Evolutionary conservation across 1,284 basidiomycete genomes (phyloP).

Genomic region (Ceratobasidium sp.): DNA sequence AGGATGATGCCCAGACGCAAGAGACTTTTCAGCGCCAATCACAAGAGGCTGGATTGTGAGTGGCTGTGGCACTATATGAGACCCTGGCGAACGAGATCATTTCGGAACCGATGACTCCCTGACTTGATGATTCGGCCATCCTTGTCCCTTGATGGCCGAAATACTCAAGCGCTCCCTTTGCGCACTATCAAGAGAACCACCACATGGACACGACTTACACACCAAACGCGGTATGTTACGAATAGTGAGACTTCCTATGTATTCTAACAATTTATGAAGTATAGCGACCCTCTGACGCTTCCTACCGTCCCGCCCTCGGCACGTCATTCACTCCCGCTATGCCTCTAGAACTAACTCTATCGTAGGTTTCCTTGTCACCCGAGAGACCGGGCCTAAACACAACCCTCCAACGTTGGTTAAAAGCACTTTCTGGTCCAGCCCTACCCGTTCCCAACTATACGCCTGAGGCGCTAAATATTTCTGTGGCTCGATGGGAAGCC

Average conservation of each 20-base stretch:
- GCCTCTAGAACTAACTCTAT: not conserved
- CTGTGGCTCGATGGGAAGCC: not conserved
- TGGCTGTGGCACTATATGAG: no score
- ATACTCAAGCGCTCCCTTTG: no score
- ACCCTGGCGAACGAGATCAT: no score
- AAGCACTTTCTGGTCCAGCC: not conserved
- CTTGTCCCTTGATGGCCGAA: no score
- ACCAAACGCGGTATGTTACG: slow-evolving; percentile 3
- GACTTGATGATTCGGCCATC: no score
- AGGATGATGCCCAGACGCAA: no score
- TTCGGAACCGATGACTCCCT: no score
- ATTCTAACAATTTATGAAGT: not conserved
- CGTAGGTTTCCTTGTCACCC: not conserved
- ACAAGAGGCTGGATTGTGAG: no score
- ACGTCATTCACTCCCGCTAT: not conserved
- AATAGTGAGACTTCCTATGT: not conserved
- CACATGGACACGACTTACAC: slow-evolving; percentile 16
- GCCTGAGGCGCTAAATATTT: slow-evolving; percentile 2
- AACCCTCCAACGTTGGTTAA: slow-evolving; percentile 5
- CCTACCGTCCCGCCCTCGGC: not conserved
- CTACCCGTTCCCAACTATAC: not conserved
- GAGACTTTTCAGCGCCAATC: no score
- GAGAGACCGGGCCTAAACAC: no score
- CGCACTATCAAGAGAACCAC: not conserved
- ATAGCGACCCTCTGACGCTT: not conserved